Conservation (phyloP, 139 green algal species). For the Tetraselmis striata region DNA sequence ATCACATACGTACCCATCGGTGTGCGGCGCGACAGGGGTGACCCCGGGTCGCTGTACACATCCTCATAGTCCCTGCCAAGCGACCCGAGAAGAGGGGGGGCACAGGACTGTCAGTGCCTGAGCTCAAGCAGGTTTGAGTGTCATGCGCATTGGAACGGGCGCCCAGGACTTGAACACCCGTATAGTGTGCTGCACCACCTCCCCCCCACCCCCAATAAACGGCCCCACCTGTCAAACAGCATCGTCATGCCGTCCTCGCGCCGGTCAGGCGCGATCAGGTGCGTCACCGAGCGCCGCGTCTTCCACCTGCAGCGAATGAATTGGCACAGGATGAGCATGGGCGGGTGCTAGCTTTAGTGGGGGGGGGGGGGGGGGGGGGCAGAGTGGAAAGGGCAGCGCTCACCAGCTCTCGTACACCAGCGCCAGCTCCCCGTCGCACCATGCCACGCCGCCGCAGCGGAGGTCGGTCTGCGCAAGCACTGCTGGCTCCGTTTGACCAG, state of each 20-base stretch:
- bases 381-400: no score
- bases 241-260: conserved; percentile 31
- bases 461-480: conserved; percentile 43
- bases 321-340: no score
- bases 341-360: no score
- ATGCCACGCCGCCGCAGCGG: conserved; percentile 76
- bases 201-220: no score
- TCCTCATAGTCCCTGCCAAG: conserved; percentile 81
- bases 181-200: no score
- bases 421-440: conserved; percentile 75
- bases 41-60: conserved; percentile 85
- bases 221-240: conserved; percentile 55
- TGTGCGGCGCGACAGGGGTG: conserved; percentile 66
- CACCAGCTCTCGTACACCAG: conserved; percentile 88
- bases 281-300: conserved; percentile 38
- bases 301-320: no score
- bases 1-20: conserved; percentile 72
- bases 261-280: conserved; percentile 38
- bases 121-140: no score
- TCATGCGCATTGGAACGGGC: no score
- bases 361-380: no score
- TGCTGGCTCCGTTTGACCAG: not conserved
- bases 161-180: no score
- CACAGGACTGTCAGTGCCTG: no score
- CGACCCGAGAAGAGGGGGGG: no score